phyloP scores from a whole-genome alignment of 371 early-diverging fungal species.

The Syncephalastrum contaminatum region DNA sequence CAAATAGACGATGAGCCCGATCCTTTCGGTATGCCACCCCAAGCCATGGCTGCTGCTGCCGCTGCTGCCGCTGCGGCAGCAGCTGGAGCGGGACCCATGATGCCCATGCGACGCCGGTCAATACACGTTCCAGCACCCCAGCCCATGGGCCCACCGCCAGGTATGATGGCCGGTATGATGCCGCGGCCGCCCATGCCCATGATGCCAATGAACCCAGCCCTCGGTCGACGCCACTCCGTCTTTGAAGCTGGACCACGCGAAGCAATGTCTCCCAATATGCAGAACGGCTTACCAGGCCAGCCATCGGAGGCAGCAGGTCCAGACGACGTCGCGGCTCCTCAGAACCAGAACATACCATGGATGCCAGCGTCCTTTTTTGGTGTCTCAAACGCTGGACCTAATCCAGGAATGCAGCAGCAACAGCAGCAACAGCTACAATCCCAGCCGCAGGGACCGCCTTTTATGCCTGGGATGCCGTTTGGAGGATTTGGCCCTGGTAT shows the following conservation, averaged over 20 bases:
- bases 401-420: background rate
- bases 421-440: background rate
- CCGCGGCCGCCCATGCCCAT: constrained; percentile 2
- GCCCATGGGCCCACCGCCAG: background rate
- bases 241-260: constrained; percentile 8
- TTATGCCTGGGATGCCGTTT: no score
- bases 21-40: no score
- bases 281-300: constrained; percentile 1
- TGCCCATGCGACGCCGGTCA: constrained; percentile 8
- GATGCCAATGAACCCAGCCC: background rate
- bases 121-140: background rate
- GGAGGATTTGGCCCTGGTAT: no score
- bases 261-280: constrained; percentile 7
- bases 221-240: constrained; percentile 9
- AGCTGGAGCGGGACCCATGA: no score
- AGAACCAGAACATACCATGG: constrained; percentile 6
- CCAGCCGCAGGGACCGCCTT: background rate
- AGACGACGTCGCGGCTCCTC: no score
- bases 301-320: no score
- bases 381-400: constrained; percentile 5
- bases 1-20: constrained; percentile 3
- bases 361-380: constrained; percentile 15
- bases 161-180: background rate
- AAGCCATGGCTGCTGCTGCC: no score
- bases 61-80: no score